phyloP scores from a whole-genome alignment of 2,329 filamentous ascomycete species.

The Neofusicoccum ribis region DNA sequence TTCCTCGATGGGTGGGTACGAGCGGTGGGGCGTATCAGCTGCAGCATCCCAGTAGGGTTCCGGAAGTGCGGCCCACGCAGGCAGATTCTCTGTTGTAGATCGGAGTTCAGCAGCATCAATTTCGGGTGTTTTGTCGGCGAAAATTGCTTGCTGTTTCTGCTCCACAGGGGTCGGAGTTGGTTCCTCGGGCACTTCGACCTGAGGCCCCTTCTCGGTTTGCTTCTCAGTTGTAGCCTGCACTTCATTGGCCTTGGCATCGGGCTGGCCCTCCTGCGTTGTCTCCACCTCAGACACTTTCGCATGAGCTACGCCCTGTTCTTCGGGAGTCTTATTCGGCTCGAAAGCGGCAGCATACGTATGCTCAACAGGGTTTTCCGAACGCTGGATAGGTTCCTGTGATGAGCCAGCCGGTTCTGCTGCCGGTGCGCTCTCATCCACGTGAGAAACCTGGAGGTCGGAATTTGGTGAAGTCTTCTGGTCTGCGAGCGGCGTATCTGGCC shows the following conservation, averaged over 20 bases:
- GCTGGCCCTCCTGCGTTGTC: too few species aligned
- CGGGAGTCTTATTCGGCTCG: neutral
- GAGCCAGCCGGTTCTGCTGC: neutral
- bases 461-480: neutral
- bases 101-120: neutral
- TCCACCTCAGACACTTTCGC: too few species aligned
- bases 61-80: constrained; percentile 2
- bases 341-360: neutral
- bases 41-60: constrained; percentile 4
- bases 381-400: neutral
- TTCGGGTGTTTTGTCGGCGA: neutral
- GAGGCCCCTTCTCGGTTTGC: neutral
- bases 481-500: neutral
- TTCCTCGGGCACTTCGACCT: neutral
- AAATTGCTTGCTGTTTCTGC: neutral
- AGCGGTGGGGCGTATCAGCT: neutral
- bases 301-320: too few species aligned
- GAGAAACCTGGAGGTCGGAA: neutral
- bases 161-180: neutral
- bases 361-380: too few species aligned
- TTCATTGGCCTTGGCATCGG: too few species aligned
- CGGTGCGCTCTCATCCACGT: neutral
- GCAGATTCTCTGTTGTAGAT: neutral
- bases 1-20: neutral
- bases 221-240: too few species aligned